phyloP scores from a whole-genome alignment of 495 filamentous ascomycete species.

The Sordaria brevicollis region DNA sequence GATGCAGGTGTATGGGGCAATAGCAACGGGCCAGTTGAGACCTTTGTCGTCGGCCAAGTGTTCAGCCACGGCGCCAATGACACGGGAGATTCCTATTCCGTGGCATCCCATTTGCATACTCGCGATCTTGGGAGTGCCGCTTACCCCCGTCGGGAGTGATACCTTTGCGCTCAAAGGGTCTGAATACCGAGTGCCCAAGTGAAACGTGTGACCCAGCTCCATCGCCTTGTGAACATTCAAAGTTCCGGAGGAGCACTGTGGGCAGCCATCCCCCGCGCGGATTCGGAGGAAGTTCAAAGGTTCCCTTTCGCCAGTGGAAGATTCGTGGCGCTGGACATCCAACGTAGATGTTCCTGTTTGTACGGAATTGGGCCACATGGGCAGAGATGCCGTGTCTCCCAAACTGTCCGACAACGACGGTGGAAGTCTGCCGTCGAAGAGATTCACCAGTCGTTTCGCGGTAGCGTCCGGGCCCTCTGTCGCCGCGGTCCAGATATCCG shows the following conservation, averaged over 20 bases:
- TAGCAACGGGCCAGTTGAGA: conserved; percentile 77
- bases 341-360: neutral
- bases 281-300: conserved; percentile 52
- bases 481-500: conserved; percentile 43
- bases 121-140: conserved; percentile 15
- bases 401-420: conserved; percentile 1
- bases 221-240: conserved; percentile 64
- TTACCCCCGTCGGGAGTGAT: conserved; percentile 11
- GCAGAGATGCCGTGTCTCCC: neutral
- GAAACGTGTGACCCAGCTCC: conserved; percentile 91
- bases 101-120: conserved; percentile 91
- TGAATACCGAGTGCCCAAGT: conserved; percentile 83
- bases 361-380: neutral
- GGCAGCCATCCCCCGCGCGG: conserved; percentile 59
- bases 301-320: conserved; percentile 1
- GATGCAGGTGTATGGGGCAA: conserved; percentile 71
- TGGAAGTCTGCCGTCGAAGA: conserved; percentile 35
- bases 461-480: conserved; percentile 1
- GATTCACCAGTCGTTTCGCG: conserved; percentile 34
- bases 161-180: conserved; percentile 57
- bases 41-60: conserved; percentile 60
- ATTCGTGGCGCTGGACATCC: neutral
- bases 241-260: conserved; percentile 51
- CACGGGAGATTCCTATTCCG: conserved; percentile 85
- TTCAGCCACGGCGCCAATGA: conserved; percentile 79